Conservation (phyloP, 192 early-diverging fungal genomes). For the Entomortierella lignicola region DNA sequence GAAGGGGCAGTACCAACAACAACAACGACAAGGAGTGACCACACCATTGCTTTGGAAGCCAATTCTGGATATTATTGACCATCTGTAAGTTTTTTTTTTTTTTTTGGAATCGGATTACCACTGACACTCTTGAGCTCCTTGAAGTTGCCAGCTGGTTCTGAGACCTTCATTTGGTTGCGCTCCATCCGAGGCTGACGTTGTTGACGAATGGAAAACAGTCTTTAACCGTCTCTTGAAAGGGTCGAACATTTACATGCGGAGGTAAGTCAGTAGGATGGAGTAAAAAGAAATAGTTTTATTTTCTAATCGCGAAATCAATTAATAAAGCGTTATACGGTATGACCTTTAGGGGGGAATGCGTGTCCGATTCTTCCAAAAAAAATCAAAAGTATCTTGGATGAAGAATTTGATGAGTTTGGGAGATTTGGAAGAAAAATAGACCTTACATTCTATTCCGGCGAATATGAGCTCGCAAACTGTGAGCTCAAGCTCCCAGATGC, state of each 20-base stretch:
- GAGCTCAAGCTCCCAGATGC: slow-evolving; percentile 21
- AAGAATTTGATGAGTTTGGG: slow-evolving; percentile 14
- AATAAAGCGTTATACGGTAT: slow-evolving; percentile 6
- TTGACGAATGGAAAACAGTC: slow-evolving; percentile 23
- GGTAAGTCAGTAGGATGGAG: slow-evolving; percentile 17
- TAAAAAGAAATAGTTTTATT: slow-evolving; percentile 10
- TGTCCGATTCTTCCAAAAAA: slow-evolving; percentile 3
- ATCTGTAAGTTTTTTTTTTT: slow-evolving; percentile 14
- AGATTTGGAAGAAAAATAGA: slow-evolving; percentile 16
- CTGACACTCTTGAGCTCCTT: slow-evolving; percentile 13
- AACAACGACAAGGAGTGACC: slow-evolving; percentile 3
- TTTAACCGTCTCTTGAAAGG: slow-evolving; percentile 6
- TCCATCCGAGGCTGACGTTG: slow-evolving; percentile 18
- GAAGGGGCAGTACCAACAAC: slow-evolving; percentile 4
- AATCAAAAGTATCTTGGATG: slow-evolving; percentile 10
- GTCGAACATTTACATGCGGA: slow-evolving; percentile 15
- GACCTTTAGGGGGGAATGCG: slow-evolving; percentile 9
- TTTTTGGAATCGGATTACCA: slow-evolving; percentile 9
- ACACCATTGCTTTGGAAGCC: slow-evolving; percentile 4
- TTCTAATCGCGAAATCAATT: slow-evolving; percentile 16
- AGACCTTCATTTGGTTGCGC: slow-evolving; percentile 7
- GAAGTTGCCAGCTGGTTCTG: slow-evolving; percentile 11
- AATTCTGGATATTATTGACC: slow-evolving; percentile 9
- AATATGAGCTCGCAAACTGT: slow-evolving; percentile 9
- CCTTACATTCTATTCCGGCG: slow-evolving; percentile 4